Conservation (phyloP, 768 basidiomycete genomes). For the Mycena filopes region DNA sequence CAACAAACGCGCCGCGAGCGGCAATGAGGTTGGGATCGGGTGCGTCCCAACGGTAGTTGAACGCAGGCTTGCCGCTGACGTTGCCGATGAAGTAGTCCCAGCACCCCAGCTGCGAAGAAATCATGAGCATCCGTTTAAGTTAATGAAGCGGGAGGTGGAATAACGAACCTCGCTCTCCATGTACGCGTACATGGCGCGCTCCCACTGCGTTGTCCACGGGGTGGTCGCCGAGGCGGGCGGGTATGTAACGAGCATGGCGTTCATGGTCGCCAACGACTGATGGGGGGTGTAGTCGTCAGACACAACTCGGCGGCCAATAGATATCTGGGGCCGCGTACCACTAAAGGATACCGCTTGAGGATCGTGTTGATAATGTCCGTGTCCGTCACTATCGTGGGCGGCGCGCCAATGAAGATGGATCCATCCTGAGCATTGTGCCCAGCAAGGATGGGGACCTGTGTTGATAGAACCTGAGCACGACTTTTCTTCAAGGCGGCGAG, state of each 20-base stretch:
- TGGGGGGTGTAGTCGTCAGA: not conserved
- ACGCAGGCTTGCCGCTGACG: conserved; percentile 33
- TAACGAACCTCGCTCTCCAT: conserved; percentile 32
- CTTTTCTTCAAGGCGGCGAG: not conserved
- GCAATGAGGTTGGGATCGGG: conserved; percentile 34
- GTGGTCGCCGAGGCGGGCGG: conserved; percentile 30
- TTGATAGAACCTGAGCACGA: not conserved
- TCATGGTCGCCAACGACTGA: conserved; percentile 12
- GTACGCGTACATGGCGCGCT: conserved; percentile 38
- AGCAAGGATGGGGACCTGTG: conserved; percentile 32
- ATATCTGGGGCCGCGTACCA: conserved; percentile 16
- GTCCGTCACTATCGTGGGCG: conserved; percentile 26
- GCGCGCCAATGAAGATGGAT: conserved; percentile 33
- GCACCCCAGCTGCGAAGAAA: conserved; percentile 19
- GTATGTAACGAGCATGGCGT: conserved; percentile 32
- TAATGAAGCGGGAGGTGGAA: too few relatives aligned
- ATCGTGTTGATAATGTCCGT: conserved; percentile 23
- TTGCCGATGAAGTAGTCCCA: conserved; percentile 37
- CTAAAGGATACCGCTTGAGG: conserved; percentile 27
- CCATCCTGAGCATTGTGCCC: conserved; percentile 35
- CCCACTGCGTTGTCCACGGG: conserved; percentile 36
- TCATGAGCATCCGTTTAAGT: not conserved
- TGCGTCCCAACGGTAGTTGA: conserved; percentile 37
- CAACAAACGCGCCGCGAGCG: conserved; percentile 29
- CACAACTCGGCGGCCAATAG: not conserved